Percentiles rank a stretch among this genome's conserved stretches.
Evolutionary conservation across 2,329 filamentous ascomycete species (phyloP).

Genomic region (Tolypocladium guangdongense): DNA sequence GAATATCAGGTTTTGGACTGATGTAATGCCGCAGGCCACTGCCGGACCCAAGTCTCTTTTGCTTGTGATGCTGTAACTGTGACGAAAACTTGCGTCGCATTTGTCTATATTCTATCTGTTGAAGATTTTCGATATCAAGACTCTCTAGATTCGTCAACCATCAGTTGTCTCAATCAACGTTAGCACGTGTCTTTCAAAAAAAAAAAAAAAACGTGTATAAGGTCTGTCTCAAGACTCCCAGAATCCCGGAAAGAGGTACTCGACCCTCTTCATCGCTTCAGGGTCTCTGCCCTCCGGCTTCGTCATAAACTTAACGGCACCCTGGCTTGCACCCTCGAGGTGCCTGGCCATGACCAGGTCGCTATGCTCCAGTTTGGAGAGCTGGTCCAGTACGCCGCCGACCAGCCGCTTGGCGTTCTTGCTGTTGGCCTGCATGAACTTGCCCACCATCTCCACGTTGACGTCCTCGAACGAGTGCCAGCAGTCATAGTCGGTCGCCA

Average conservation of each 20-base stretch:
- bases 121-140: background rate
- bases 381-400: slow-evolving; percentile 74
- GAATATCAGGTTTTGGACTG: background rate
- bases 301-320: slow-evolving; percentile 73
- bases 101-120: background rate
- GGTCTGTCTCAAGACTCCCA: slow-evolving; percentile 30
- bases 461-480: slow-evolving; percentile 81
- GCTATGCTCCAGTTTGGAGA: slow-evolving; percentile 65
- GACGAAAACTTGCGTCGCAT: background rate
- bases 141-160: background rate
- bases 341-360: slow-evolving; percentile 74
- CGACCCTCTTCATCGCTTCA: slow-evolving; percentile 68
- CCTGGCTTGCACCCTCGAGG: slow-evolving; percentile 63
- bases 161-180: background rate
- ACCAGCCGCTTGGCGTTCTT: slow-evolving; percentile 80
- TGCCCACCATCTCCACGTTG: slow-evolving; percentile 94
- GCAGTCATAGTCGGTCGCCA: slow-evolving; percentile 99
- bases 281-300: slow-evolving; percentile 61
- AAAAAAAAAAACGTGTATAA: too few relatives aligned
- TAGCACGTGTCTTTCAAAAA: background rate
- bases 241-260: slow-evolving; percentile 82
- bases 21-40: background rate
- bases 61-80: background rate
- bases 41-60: background rate
- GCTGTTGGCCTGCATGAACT: slow-evolving; percentile 88